phyloP scores from a whole-genome alignment of 176 grass and related monocot genomes.

The Oryza meyeriana region DNA sequence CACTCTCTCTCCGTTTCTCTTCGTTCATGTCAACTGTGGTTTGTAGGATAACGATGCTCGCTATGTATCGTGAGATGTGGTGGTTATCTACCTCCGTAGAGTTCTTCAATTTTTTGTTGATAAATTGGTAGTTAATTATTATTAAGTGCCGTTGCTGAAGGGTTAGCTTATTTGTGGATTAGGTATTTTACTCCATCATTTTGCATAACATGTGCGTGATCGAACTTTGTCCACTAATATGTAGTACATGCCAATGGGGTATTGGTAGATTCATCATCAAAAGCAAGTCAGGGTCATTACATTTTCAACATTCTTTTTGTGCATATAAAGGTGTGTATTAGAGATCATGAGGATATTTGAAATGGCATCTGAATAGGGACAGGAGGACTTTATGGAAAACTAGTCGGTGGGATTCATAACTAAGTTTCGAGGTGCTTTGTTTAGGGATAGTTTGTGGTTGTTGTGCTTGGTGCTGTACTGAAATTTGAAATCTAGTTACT shows the following conservation, averaged over 20 bases:
- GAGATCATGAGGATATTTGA: neutral
- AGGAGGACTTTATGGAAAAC: neutral
- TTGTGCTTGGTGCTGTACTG: neutral
- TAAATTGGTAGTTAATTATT: neutral
- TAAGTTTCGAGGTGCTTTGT: neutral
- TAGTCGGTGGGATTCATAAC: neutral
- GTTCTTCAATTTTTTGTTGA: neutral
- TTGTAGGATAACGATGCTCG: too few species aligned
- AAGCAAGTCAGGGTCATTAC: neutral
- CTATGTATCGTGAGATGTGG: neutral
- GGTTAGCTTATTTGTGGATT: neutral
- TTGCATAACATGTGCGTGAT: neutral
- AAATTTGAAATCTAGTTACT: neutral
- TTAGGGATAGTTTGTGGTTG: neutral
- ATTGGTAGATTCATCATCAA: neutral
- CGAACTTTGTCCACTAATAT: neutral
- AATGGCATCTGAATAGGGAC: neutral
- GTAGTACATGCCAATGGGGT: neutral
- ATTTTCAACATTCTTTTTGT: neutral
- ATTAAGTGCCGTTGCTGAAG: neutral
- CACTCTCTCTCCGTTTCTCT: too few species aligned
- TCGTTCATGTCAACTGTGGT: too few species aligned
- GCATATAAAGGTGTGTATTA: neutral
- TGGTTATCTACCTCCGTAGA: neutral
- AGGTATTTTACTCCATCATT: neutral